Base-by-base conservation (phyloP, 371 early-diverging fungal species). In the Circinella umbellata region DNA sequence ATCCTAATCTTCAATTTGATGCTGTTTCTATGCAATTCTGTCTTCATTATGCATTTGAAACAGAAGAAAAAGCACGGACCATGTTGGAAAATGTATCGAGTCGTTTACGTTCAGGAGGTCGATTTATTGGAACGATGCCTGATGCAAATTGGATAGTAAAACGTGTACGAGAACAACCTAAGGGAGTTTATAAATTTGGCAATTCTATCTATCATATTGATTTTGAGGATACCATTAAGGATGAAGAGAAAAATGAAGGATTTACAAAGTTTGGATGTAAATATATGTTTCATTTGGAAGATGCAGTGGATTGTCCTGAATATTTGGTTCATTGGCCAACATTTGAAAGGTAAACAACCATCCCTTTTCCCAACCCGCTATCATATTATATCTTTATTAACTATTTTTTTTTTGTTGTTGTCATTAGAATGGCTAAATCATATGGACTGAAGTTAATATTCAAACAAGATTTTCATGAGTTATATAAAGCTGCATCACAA, bases 231-330 rank as follows among this genome's bases (percentile, higher is more conserved):
- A 66, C 61, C 35, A 63, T 79, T n/a, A 59, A 74, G 1, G 68
- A 69, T 35, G 38, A 59, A 4, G 49, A 69, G 1, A 70, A 73
- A 34, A 72, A 77, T 51, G 36, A 18, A 14, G 81, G 83, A 0
- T 89, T 89, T 53, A 80, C 86, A 34, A 69, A 81, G 4, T 99
- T 90, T 80, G 98, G 98, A 3, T 88, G 91, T 72, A 89, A 91
- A 60, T 99, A 99, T 78, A 88, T 88, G 84, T 99, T 99, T 83
- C 89, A 93, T 70, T 86, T 99, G 20, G 91, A 90, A 55, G 99
- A 99, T 79, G 99, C 99, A 0, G 94, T 99, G 4, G 95, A 97
- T 74, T 99, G 99, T 76, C 96, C 98, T 1, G 99, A 99, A 81
- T 99, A 96, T 79, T 81, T 99, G 36, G 93, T 98, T 0, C 93